Conservation (phyloP, 495 filamentous ascomycete genomes). For the Delitschia confertaspora region DNA sequence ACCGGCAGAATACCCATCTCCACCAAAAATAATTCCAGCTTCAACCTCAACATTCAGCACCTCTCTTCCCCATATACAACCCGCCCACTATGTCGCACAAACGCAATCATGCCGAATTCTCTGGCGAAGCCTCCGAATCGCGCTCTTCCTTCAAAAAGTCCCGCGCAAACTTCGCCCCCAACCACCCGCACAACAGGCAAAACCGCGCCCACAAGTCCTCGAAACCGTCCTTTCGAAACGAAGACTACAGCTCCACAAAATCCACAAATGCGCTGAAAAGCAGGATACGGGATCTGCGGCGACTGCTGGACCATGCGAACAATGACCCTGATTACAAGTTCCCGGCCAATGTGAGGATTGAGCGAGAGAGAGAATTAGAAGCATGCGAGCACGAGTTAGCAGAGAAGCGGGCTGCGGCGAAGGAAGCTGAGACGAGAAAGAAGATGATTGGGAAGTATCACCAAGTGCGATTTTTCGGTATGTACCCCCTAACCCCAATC, state of each 20-base stretch:
- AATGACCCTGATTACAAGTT: constrained; percentile 37
- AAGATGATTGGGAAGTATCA: constrained; percentile 82
- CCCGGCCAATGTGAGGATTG: constrained; percentile 63
- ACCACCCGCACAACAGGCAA: constrained; percentile 3
- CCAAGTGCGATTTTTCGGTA: constrained; percentile 87
- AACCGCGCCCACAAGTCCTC: constrained; percentile 1
- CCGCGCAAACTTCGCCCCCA: constrained; percentile 3
- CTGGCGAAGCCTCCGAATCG: background rate
- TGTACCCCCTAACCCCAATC: constrained; percentile 18
- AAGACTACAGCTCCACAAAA: constrained; percentile 3
- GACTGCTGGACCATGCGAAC: constrained; percentile 52
- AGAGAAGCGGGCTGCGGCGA: constrained; percentile 43
- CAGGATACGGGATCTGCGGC: constrained; percentile 50
- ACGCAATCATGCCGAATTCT: constrained; percentile 17
- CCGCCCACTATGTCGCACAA: constrained; percentile 22
- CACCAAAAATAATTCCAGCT: constrained; percentile 1
- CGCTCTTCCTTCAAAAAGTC: constrained; percentile 9
- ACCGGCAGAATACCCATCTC: constrained; percentile 5
- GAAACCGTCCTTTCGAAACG: background rate
- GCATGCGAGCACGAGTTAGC: constrained; percentile 66
- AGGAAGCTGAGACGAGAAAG: constrained; percentile 42
- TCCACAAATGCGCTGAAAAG: constrained; percentile 44
- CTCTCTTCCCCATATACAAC: background rate
- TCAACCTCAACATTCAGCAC: too few relatives aligned
- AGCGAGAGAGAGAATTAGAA: constrained; percentile 72